phyloP scores from a whole-genome alignment of 305 asterid species.

The Fraxinus angustifolia region DNA sequence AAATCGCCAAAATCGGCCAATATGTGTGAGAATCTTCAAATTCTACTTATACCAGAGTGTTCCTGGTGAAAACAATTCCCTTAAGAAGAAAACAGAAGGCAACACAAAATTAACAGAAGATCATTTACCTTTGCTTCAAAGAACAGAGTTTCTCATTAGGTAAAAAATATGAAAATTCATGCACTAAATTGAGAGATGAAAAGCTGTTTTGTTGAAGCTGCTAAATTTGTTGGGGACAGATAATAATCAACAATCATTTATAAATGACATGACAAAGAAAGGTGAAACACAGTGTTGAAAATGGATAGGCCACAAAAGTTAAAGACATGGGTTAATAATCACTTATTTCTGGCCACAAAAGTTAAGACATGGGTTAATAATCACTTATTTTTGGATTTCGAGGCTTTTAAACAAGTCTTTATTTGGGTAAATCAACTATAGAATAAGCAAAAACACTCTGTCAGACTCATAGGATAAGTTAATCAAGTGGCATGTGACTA shows the following conservation, averaged over 20 bases:
- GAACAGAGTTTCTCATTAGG: not conserved
- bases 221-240: not conserved
- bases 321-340: not conserved
- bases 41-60: not conserved
- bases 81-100: not conserved
- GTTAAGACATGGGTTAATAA: conserved; percentile 10
- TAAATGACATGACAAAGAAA: not conserved
- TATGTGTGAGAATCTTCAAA: not conserved
- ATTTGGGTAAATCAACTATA: not conserved
- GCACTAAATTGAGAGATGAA: not conserved
- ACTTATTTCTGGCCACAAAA: not conserved
- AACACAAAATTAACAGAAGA: not conserved
- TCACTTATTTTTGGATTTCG: not conserved
- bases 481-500: conserved; percentile 23
- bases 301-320: conserved; percentile 24
- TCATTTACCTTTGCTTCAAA: conserved; percentile 18
- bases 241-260: not conserved
- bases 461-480: conserved; percentile 8
- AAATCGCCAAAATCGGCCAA: not conserved
- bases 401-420: not conserved
- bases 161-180: not conserved
- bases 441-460: conserved; percentile 12
- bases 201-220: not conserved
- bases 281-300: conserved; percentile 21
- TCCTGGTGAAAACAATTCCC: not conserved